Conservation (phyloP, 2,329 filamentous ascomycete genomes). For the Fusarium longipes region DNA sequence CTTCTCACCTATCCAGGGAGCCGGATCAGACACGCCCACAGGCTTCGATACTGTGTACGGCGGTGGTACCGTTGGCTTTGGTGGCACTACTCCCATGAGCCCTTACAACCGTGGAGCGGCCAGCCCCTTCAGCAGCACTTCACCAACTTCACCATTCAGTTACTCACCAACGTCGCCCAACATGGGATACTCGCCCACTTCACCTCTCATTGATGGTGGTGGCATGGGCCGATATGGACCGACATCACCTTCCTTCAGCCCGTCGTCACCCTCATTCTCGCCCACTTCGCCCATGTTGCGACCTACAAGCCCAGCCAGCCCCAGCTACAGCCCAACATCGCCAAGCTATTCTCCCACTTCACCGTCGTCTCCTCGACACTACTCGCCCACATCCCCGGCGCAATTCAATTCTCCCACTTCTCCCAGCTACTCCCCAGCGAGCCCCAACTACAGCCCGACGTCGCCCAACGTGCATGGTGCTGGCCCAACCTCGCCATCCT, state of each 20-base stretch:
- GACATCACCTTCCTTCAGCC: conserved; percentile 71
- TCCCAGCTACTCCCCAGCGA: conserved; percentile 77
- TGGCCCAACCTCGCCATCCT: conserved; percentile 67
- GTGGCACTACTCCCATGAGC: conserved; percentile 63
- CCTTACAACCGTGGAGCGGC: conserved; percentile 73
- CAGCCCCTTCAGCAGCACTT: conserved; percentile 80
- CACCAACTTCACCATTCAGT: conserved; percentile 72
- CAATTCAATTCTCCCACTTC: conserved; percentile 81
- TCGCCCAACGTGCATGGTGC: conserved; percentile 64
- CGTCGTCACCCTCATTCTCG: conserved; percentile 72
- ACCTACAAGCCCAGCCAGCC: conserved; percentile 65
- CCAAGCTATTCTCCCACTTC: conserved; percentile 73
- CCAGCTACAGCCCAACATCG: conserved; percentile 73
- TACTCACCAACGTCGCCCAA: conserved; percentile 84
- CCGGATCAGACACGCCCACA: conserved; percentile 76
- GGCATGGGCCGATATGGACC: conserved; percentile 63
- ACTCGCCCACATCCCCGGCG: conserved; percentile 77
- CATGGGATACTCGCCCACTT: conserved; percentile 80
- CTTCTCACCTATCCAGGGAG: conserved; percentile 82
- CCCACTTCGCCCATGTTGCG: conserved; percentile 70
- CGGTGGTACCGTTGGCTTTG: conserved; percentile 60
- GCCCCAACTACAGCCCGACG: conserved; percentile 77
- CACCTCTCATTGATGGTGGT: conserved; percentile 67
- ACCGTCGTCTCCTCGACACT: conserved; percentile 66
- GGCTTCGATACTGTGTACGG: conserved; percentile 74